A percentile compares a stretch with the other conserved stretches of the same genome.
phyloP scores from a whole-genome alignment of 768 basidiomycete species.

The Candolleomyces efflorescens region DNA sequence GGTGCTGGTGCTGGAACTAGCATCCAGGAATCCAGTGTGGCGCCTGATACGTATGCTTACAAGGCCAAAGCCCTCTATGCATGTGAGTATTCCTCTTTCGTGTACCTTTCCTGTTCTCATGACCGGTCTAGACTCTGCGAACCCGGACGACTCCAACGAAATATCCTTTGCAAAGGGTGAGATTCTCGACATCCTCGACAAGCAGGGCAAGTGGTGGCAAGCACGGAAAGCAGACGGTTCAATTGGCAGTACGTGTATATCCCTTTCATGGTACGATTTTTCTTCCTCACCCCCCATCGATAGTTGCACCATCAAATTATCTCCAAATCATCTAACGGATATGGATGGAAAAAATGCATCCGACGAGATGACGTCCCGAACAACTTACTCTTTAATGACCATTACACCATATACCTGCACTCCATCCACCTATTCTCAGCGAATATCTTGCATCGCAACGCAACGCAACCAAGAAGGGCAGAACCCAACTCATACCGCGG shows the following conservation, averaged over 20 bases:
- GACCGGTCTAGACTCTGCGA: constrained; percentile 72
- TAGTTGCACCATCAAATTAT: constrained; percentile 86
- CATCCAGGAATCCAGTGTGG: constrained; percentile 19
- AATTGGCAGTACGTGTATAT: constrained; percentile 64
- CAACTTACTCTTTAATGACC: neutral
- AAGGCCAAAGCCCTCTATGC: constrained; percentile 88
- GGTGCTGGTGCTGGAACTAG: constrained; percentile 47
- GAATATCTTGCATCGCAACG: neutral
- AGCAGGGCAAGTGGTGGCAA: constrained; percentile 93
- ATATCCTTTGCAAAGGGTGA: constrained; percentile 93
- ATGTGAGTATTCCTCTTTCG: constrained; percentile 47
- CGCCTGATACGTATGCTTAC: constrained; percentile 52
- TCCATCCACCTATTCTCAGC: neutral
- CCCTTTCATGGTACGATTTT: neutral
- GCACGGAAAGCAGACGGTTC: constrained; percentile 74
- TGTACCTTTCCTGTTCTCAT: constrained; percentile 15
- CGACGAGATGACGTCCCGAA: neutral
- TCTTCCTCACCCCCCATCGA: constrained; percentile 6
- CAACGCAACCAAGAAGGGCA: neutral
- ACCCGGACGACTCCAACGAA: constrained; percentile 93
- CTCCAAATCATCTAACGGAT: constrained; percentile 65
- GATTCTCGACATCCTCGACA: constrained; percentile 87
- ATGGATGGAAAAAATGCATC: neutral
- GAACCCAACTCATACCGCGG: neutral
- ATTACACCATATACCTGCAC: neutral